Base-by-base conservation (phyloP, 352 stramenopile genomes). In the Globisporangium mamillatum region DNA sequence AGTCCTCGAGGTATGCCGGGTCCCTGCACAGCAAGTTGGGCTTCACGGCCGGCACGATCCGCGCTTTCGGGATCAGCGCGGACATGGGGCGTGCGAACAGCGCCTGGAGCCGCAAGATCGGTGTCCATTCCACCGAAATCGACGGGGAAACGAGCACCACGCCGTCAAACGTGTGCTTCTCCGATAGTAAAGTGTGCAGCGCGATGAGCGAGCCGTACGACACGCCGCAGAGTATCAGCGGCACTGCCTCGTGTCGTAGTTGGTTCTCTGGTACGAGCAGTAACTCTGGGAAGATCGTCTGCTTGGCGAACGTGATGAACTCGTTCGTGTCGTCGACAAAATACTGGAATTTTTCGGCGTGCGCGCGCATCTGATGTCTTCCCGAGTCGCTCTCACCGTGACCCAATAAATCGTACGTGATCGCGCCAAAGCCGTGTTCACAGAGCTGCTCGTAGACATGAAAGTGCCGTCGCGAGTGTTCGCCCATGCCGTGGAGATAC, bases 41-140 rank as follows among this genome's bases (percentile, higher is more conserved):
- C 22, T 80, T 79, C 55, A 74, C 65, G 12, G 63, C 73, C 0
- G 73, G 75, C 0, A 82, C 67, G n/a, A 76, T 67, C 20, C 68
- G 69, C 12, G 59, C 54, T 18, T 67, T 69, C 1, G 75, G 75
- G 16, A 74, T 48, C 0, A 73, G 34, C 46, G 24, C 55, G 1
- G 69, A 60, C n/a, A 75, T n/a, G 69, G 70, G 46, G 29, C 66
- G 44, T 9, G 20, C 63, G 7, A 68, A 29, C 10, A 61, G 18
- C 20, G 53, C 18, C 27, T 64, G 59, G 1, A 64, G 38, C 36
- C 61, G 61, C 27, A 66, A 32, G 0, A 66, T 4, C 22, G 46
- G 44, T 3, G 24, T 46, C 61, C 61, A 66, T n/a, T 66, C 50
- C 6, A 66, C 32, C 25, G 44, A 56, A 14, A 66, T 22, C 12